Conservation (phyloP, 306 rosid genomes). For the Alnus rubra region DNA sequence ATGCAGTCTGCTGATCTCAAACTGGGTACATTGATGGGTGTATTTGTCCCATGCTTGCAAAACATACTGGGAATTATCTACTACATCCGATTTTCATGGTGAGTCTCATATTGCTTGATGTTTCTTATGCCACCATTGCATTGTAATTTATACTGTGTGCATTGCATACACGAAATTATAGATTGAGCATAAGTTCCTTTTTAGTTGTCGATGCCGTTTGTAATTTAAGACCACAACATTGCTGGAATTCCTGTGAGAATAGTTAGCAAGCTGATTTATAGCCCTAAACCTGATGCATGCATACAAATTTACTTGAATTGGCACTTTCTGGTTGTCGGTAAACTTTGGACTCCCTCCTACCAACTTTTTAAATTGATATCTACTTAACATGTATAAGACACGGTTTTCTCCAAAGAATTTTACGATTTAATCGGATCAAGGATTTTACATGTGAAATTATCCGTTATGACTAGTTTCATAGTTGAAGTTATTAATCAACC, state of each 20-base stretch:
- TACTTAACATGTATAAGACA: no score
- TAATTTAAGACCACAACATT: neutral
- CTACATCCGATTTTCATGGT: slow-evolving; percentile 98
- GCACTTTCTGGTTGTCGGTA: no score
- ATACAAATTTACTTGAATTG: no score
- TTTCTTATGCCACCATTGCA: slow-evolving; percentile 5
- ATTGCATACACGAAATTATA: neutral
- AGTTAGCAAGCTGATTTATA: neutral
- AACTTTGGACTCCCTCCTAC: no score
- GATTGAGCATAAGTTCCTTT: neutral
- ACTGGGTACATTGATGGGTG: slow-evolving; percentile 97
- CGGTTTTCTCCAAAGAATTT: no score
- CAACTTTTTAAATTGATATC: no score
- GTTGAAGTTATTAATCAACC: neutral
- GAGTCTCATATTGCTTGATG: slow-evolving; percentile 37
- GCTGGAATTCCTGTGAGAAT: neutral
- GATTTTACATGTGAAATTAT: neutral
- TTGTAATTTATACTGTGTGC: neutral
- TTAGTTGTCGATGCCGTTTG: neutral
- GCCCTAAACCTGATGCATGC: neutral
- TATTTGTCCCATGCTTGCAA: slow-evolving; percentile 91
- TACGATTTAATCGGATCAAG: neutral
- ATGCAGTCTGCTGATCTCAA: slow-evolving; percentile 67
- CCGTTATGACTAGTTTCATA: neutral
- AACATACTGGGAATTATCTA: slow-evolving; percentile 98